These are phyloP conservation scores for Lentinula aciculospora DNA, from an alignment of 768 basidiomycete species.

Conservation along the genomic window DNA sequence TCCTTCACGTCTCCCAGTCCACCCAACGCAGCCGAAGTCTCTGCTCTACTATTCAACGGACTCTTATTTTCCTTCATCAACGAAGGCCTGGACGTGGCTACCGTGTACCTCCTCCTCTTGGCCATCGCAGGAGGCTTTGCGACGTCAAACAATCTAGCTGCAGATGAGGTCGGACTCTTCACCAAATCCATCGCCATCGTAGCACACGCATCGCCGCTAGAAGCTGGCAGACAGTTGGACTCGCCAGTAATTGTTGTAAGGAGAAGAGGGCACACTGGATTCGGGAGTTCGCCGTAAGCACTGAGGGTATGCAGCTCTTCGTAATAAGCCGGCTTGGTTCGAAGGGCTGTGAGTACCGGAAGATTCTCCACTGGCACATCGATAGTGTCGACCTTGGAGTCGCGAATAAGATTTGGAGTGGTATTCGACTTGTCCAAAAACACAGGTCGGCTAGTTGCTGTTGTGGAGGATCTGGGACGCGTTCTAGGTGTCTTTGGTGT, in stretches of 20 bases:
- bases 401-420: neutral
- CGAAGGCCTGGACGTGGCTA: neutral
- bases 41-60: no score
- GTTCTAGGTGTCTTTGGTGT: neutral
- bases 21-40: neutral
- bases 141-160: neutral
- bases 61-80: neutral
- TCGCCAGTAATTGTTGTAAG: neutral
- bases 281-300: neutral
- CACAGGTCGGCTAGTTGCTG: neutral
- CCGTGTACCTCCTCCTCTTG: neutral
- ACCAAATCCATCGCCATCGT: neutral
- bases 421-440: neutral
- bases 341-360: neutral
- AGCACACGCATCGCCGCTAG: neutral
- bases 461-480: neutral
- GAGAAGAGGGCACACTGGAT: neutral
- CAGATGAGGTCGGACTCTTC: neutral
- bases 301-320: neutral
- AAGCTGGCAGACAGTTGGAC: neutral
- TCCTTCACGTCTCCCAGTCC: neutral
- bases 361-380: neutral
- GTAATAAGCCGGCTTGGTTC: neutral
- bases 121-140: slow-evolving; percentile 1
- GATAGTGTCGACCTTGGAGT: neutral